phyloP scores from a whole-genome alignment of 164 flowering plant species.

The Akebia trifoliata region DNA sequence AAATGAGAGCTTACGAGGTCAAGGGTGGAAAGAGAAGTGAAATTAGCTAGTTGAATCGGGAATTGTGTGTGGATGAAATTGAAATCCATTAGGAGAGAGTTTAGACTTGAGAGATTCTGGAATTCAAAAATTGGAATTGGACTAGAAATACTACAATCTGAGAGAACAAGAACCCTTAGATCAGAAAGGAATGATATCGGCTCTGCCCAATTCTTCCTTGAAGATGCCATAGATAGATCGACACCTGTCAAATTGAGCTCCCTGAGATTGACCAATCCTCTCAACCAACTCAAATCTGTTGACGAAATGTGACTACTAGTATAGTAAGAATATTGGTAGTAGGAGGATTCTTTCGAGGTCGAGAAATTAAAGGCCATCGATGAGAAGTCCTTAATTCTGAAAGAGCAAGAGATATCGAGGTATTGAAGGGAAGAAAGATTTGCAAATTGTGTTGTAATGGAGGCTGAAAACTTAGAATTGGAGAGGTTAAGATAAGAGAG shows the following conservation, averaged over 20 bases:
- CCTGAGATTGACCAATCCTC: conserved; percentile 12
- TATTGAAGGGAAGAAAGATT: conserved; percentile 17
- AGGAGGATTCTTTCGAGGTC: not conserved
- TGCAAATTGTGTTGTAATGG: conserved; percentile 13
- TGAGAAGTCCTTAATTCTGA: conserved; percentile 1
- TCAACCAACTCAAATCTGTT: conserved; percentile 15
- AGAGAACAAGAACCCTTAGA: too few relatives aligned
- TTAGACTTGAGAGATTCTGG: conserved; percentile 17
- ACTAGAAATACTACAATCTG: conserved; percentile 17
- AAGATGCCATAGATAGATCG: conserved; percentile 13
- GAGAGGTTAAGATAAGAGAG: too few relatives aligned
- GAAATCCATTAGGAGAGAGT: conserved; percentile 8
- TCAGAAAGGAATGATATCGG: conserved; percentile 24
- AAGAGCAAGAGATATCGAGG: conserved; percentile 21
- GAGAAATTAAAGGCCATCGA: conserved; percentile 1
- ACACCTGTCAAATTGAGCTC: conserved; percentile 15
- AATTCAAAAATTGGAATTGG: conserved; percentile 6
- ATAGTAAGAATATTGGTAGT: not conserved
- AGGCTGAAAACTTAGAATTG: conserved; percentile 14
- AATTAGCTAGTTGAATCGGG: conserved; percentile 17
- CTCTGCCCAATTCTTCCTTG: conserved; percentile 11
- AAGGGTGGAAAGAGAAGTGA: conserved; percentile 13
- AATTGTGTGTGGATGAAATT: conserved; percentile 12
- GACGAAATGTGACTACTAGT: conserved; percentile 6
- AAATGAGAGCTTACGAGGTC: conserved; percentile 7